These are phyloP conservation scores for Chaetoscypha palmicola DNA, from an alignment of 2,329 filamentous ascomycete species.

Conservation along the genomic window DNA sequence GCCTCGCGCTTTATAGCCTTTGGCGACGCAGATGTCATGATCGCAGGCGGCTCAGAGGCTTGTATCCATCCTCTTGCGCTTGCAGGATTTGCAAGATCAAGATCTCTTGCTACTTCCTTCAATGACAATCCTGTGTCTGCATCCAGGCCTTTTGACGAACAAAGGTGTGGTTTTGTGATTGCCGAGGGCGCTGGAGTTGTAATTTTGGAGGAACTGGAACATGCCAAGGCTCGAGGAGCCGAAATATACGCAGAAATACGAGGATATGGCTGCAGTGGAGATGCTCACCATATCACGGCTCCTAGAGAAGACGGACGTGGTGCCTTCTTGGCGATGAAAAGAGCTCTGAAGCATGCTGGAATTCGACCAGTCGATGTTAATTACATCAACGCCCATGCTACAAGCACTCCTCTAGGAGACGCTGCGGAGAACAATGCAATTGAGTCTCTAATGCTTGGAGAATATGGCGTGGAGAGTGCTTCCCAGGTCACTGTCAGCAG, in stretches of 20 bases:
- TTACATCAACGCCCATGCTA: constrained; percentile 95
- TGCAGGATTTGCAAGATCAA: constrained; percentile 81
- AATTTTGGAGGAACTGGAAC: constrained; percentile 82
- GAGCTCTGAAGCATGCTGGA: constrained; percentile 66
- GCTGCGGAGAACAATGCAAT: constrained; percentile 82
- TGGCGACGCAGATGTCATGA: constrained; percentile 89
- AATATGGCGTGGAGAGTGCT: constrained; percentile 56
- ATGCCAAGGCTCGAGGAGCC: constrained; percentile 72
- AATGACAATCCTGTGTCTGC: constrained; percentile 65
- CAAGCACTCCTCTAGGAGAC: constrained; percentile 79
- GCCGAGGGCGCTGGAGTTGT: constrained; percentile 85
- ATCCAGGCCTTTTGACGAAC: constrained; percentile 80
- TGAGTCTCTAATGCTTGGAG: constrained; percentile 65
- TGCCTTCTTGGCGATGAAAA: constrained; percentile 77
- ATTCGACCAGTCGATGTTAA: constrained; percentile 66
- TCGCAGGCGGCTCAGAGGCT: constrained; percentile 90
- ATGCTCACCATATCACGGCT: constrained; percentile 90
- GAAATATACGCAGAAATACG: constrained; percentile 80
- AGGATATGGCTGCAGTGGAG: constrained; percentile 85
- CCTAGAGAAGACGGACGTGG: constrained; percentile 77
- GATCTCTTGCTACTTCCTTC: constrained; percentile 75
- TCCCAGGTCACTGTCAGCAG: constrained; percentile 75
- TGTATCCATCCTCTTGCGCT: constrained; percentile 93
- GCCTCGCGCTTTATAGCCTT: constrained; percentile 87
- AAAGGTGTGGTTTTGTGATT: constrained; percentile 81